Evolutionary conservation across 2,329 filamentous ascomycete species (phyloP), one percentile per base, ranked within the genome.

Genomic region (Seiridium cupressi): DNA sequence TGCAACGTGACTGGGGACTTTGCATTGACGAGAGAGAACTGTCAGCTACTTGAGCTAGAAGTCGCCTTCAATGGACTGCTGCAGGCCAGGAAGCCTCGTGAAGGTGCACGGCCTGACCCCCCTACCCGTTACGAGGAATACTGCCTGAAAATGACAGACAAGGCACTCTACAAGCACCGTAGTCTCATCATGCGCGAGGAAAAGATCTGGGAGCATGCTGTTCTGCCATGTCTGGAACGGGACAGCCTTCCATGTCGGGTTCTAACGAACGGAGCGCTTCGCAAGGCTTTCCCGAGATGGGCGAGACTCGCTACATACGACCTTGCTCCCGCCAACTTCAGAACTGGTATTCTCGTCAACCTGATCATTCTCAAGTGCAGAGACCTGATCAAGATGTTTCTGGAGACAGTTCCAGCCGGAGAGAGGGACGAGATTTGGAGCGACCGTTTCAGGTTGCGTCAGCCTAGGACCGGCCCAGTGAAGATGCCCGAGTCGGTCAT

Each of bases 231-330:
- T 5, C 48, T 66, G 3, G 38, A 53, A 6, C 11, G 38, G 4
- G 18, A 26, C 18, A 60, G 47, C 3, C 53, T 6, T 18, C 65
- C 65, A 46, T 10, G 5, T 6, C 42, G 9, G n/a, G 55, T 49
- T 3, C 35, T 59, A 31, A 49, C 1, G 1, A 18, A 1, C 2
- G 42, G 58, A 8, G 58, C 61, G 48, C 55, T 67, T 69, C n/a
- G n/a, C 13, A 48, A 42, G 1, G 5, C 38, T 1, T 64, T 66
- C 34, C 60, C 63, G 6, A 32, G 5, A 2, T 67, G 65, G 65
- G 10, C 47, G 4, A 59, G 46, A 31, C 59, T 67, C 65, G 61
- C 51, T 67, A 70, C 44, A 70, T 66, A n/a, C n/a, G n/a, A 51
- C 9, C n/a, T 13, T 32, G 31, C 9, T 10, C 34, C 49, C 31